These are phyloP conservation scores for Thelephora terrestris DNA, from an alignment of 1,284 basidiomycete genomes.

Conservation along the genomic window DNA sequence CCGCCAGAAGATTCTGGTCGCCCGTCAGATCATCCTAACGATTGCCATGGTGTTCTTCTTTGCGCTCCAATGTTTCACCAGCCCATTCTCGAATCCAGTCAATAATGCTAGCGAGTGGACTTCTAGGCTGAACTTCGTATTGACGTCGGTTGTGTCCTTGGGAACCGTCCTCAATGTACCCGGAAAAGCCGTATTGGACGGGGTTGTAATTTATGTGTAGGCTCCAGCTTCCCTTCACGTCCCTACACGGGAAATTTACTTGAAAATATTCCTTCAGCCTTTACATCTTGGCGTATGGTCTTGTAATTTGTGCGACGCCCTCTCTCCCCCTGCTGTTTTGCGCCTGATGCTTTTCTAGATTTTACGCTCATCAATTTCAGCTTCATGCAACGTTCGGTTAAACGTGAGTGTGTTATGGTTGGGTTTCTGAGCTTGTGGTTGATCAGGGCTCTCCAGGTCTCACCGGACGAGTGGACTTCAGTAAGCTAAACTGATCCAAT, in stretches of 20 bases:
- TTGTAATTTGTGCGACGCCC: conserved; percentile 43
- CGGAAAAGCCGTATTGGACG: conserved; percentile 42
- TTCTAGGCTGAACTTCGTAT: conserved; percentile 59
- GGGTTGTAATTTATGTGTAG: conserved; percentile 53
- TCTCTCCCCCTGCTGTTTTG: conserved; percentile 1
- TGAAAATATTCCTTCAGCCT: conserved; percentile 30
- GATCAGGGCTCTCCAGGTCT: conserved; percentile 29
- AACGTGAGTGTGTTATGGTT: conserved; percentile 32
- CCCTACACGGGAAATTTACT: conserved; percentile 1
- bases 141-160: conserved; percentile 54
- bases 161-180: conserved; percentile 46
- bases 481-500: conserved; percentile 28
- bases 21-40: conserved; percentile 59
- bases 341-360: conserved; percentile 30
- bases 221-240: conserved; percentile 14
- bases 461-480: conserved; percentile 64
- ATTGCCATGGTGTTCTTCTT: conserved; percentile 52
- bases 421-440: conserved; percentile 5
- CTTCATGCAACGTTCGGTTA: conserved; percentile 42
- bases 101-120: conserved; percentile 73
- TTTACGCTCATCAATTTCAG: conserved; percentile 50
- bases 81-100: conserved; percentile 63
- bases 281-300: conserved; percentile 57
- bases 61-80: conserved; percentile 45
- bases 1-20: conserved; percentile 40